Evolutionary conservation across 2,329 filamentous ascomycete genomes (phyloP).

Genomic region (Trichoderma simmonsii): DNA sequence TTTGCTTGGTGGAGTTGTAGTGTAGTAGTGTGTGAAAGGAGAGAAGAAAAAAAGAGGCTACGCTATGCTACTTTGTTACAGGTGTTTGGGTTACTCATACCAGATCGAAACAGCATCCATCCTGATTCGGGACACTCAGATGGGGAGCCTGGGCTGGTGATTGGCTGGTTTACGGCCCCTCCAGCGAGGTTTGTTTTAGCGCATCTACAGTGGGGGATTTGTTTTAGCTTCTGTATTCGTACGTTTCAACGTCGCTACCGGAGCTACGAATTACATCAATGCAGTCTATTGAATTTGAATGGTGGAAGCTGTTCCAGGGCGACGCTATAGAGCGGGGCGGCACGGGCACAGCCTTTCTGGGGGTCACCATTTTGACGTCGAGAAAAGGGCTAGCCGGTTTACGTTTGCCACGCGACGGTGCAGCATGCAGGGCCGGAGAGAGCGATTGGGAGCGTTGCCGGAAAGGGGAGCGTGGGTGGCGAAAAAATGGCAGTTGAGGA

Average conservation of each 20-base stretch:
- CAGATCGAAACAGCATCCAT: background rate
- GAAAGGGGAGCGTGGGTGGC: background rate
- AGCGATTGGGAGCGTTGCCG: conserved; percentile 1
- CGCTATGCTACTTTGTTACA: background rate
- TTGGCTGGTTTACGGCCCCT: background rate
- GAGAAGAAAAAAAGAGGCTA: background rate
- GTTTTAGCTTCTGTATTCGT: background rate
- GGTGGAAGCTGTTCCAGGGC: background rate
- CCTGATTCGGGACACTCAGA: background rate
- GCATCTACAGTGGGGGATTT: background rate
- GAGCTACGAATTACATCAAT: background rate
- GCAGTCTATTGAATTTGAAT: background rate
- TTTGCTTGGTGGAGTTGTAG: background rate
- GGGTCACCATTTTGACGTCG: background rate
- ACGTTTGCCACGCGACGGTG: background rate
- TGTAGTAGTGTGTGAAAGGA: background rate
- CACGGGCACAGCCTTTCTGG: conserved; percentile 5
- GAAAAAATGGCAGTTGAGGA: background rate
- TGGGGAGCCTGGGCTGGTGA: background rate
- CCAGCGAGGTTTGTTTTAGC: background rate
- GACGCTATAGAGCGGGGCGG: background rate
- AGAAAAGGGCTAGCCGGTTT: background rate
- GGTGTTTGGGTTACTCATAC: background rate
- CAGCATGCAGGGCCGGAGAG: background rate
- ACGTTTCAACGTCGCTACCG: background rate